Evolutionary conservation across 768 basidiomycete species (phyloP), one percentile per base, ranked within the genome.

Genomic region (Kwoniella sp.): DNA sequence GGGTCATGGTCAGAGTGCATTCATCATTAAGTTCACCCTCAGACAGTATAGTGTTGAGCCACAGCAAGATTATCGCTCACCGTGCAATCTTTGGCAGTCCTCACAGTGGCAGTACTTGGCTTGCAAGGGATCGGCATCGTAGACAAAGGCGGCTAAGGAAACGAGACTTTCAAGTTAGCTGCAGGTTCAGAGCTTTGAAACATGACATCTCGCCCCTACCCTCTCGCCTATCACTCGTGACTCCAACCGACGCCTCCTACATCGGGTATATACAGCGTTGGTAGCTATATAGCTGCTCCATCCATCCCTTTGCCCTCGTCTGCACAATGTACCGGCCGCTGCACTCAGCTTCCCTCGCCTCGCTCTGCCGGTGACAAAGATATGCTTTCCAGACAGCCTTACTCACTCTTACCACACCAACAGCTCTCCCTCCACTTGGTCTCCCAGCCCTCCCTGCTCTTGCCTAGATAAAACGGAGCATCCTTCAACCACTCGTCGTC

Each of bases 321-420:
- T n/a, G n/a, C n/a, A n/a, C n/a, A n/a, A 26, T 40, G 37, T 27
- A 15, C 2, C 46, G 8, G 13, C 29, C 15, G 12, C 53, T 27
- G 40, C 8, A 44, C 40, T 44, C 40, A 44, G 40, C 40, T 44
- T 10, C 40, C 40, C 40, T 15, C n/a, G n/a, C n/a, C n/a, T n/a
- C n/a, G n/a, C n/a, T n/a, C n/a, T n/a, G n/a, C n/a, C n/a, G n/a
- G n/a, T n/a, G n/a, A n/a, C n/a, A n/a, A n/a, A n/a, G n/a, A n/a
- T n/a, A n/a, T n/a, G n/a, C n/a, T n/a, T n/a, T n/a, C n/a, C n/a
- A n/a, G n/a, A n/a, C n/a, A n/a, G n/a, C n/a, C n/a, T 29, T 21
- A 63, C 74, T 55, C 66, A 76, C 74, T 68, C 64, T 73, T 72
- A 2, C 69, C 69, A 59, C 74, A 76, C 74, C 74, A 76, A 55